Conservation (phyloP, 1,139 yeast genomes). For the Lodderomyces metapsilosis region DNA sequence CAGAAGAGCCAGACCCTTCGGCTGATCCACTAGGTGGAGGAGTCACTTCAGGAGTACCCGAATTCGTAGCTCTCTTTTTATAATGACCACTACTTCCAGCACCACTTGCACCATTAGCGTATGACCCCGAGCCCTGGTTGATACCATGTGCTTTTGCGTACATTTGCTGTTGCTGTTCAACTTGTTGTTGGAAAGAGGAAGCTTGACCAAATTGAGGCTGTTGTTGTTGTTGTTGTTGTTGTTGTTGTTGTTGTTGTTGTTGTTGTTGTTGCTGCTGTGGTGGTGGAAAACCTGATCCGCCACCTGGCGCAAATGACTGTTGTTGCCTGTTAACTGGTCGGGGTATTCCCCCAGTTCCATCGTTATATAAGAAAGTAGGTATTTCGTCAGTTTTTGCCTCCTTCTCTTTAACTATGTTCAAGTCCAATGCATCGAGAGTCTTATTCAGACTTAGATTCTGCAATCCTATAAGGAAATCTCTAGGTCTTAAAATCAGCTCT, state of each 20-base stretch:
- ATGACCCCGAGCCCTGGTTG: not conserved
- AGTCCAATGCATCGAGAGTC: slow-evolving; percentile 30
- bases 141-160: slow-evolving; percentile 5
- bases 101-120: not conserved
- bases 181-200: slow-evolving; percentile 6
- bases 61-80: slow-evolving; percentile 22
- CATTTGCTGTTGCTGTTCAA: slow-evolving; percentile 5
- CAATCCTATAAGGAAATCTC: slow-evolving; percentile 47
- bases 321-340: slow-evolving; percentile 9
- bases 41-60: not conserved
- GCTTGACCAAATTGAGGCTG: slow-evolving; percentile 6
- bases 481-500: slow-evolving; percentile 71
- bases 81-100: slow-evolving; percentile 19
- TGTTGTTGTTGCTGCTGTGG: slow-evolving; percentile 7
- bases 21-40: not conserved
- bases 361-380: slow-evolving; percentile 36
- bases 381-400: slow-evolving; percentile 28
- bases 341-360: slow-evolving; percentile 15
- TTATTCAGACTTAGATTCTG: slow-evolving; percentile 42
- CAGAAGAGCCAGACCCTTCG: slow-evolving; percentile 19
- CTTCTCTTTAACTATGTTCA: slow-evolving; percentile 28
- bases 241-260: slow-evolving; percentile 6
- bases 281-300: slow-evolving; percentile 11
- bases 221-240: slow-evolving; percentile 2
- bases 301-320: slow-evolving; percentile 14